phyloP scores from a whole-genome alignment of 2,329 filamentous ascomycete species.

The Fusarium nurragi region DNA sequence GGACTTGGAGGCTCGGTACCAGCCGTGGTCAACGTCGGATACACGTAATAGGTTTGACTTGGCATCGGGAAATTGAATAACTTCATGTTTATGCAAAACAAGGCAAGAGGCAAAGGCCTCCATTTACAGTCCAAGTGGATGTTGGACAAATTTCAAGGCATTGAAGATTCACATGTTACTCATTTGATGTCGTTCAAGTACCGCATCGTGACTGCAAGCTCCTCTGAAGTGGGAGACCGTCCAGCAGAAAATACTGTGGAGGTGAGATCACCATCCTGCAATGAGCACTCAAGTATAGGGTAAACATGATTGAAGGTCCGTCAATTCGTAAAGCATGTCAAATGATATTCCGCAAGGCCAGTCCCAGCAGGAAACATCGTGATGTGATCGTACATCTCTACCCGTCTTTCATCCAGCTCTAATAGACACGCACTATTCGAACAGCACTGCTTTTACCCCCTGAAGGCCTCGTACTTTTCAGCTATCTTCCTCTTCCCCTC shows the following conservation, averaged over 20 bases:
- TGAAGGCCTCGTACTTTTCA: conserved; percentile 64
- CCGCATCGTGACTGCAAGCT: neutral
- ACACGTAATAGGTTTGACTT: neutral
- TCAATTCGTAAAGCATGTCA: conserved; percentile 8
- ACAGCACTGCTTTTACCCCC: conserved; percentile 36
- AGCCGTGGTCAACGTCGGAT: neutral
- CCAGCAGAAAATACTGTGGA: neutral
- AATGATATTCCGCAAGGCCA: neutral
- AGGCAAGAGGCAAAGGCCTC: too few species aligned
- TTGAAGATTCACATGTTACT: neutral
- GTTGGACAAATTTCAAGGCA: neutral
- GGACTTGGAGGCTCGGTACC: neutral
- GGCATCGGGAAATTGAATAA: neutral
- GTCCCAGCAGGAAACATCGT: neutral
- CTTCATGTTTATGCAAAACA: too few species aligned
- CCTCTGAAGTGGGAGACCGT: neutral
- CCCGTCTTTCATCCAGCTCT: neutral
- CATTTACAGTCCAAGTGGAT: neutral
- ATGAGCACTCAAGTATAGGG: neutral
- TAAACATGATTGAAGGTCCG: neutral
- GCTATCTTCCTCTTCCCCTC: conserved; percentile 75
- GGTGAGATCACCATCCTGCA: neutral
- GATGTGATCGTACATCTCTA: conserved; percentile 3
- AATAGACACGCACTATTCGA: neutral
- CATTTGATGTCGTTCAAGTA: neutral